phyloP scores from a whole-genome alignment of 805 yeast species.

The Cyberlindnera maclurae region DNA sequence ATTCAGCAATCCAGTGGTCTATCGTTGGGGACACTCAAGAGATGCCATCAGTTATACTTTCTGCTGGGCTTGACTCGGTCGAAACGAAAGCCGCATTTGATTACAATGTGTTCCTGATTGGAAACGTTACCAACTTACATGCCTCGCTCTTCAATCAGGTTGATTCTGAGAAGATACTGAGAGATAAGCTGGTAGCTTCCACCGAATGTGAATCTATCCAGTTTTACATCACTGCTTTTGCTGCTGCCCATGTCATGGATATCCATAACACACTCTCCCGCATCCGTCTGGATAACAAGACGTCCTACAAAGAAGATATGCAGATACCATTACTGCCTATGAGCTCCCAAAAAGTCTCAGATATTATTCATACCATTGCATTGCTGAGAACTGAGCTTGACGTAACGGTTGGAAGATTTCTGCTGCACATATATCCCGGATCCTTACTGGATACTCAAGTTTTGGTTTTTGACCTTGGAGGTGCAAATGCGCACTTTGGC shows the following conservation, averaged over 20 bases:
- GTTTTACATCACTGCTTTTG: conserved; percentile 70
- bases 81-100: conserved; percentile 69
- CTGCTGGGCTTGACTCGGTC: conserved; percentile 48
- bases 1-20: conserved; percentile 71
- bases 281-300: conserved; percentile 63
- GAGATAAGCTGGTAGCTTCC: conserved; percentile 55
- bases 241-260: conserved; percentile 78
- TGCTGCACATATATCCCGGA: conserved; percentile 73
- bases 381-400: conserved; percentile 60
- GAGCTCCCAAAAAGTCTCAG: conserved; percentile 13
- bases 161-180: conserved; percentile 34
- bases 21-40: conserved; percentile 35
- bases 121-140: conserved; percentile 39
- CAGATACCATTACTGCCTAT: conserved; percentile 38
- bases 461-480: conserved; percentile 51
- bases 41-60: conserved; percentile 61
- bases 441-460: conserved; percentile 75
- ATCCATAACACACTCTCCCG: conserved; percentile 63
- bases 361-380: conserved; percentile 25
- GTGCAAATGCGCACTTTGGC: conserved; percentile 43
- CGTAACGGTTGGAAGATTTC: conserved; percentile 48
- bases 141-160: conserved; percentile 65
- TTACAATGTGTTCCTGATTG: conserved; percentile 75
- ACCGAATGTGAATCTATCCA: conserved; percentile 45
- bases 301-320: conserved; percentile 70